Conservation (phyloP, 805 yeast genomes). For the Metschnikowia cubensis region DNA sequence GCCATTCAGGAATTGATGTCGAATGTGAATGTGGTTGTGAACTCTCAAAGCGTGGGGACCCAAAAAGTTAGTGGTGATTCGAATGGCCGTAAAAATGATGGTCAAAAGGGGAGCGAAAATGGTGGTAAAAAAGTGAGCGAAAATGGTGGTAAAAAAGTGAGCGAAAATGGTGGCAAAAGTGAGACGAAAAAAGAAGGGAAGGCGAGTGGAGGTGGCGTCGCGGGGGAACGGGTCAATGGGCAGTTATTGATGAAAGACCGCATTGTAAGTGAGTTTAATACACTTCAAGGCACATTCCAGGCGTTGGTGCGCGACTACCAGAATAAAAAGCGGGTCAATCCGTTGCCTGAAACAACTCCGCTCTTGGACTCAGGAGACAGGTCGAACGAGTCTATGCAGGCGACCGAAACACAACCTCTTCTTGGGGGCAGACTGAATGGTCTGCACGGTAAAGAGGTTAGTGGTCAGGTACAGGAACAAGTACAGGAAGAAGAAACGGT, state of each 20-base stretch:
- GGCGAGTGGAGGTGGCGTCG: background rate
- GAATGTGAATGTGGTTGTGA: constrained; percentile 27
- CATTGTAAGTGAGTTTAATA: constrained; percentile 52
- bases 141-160: background rate
- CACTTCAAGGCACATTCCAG: constrained; percentile 44
- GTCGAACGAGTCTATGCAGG: background rate
- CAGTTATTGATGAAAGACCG: constrained; percentile 48
- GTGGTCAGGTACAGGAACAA: constrained; percentile 10
- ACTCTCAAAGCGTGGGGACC: constrained; percentile 5
- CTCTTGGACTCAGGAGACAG: background rate
- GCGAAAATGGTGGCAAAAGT: constrained; percentile 15
- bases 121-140: background rate
- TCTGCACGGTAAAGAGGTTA: too few species aligned
- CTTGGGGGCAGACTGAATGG: too few species aligned
- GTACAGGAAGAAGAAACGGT: constrained; percentile 38
- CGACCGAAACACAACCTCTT: too few species aligned
- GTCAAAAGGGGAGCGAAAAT: background rate
- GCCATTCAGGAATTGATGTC: constrained; percentile 31
- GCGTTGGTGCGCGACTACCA: constrained; percentile 43
- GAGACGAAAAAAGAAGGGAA: background rate
- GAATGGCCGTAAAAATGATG: background rate
- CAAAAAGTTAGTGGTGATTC: background rate
- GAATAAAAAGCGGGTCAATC: constrained; percentile 39
- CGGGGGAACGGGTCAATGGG: constrained; percentile 15
- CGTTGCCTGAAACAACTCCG: constrained; percentile 14